Percentiles rank a stretch among this genome's conserved stretches.
These are phyloP conservation scores for Dothistroma pini DNA, from an alignment of 2,329 filamentous ascomycete species.

Conservation along the genomic window DNA sequence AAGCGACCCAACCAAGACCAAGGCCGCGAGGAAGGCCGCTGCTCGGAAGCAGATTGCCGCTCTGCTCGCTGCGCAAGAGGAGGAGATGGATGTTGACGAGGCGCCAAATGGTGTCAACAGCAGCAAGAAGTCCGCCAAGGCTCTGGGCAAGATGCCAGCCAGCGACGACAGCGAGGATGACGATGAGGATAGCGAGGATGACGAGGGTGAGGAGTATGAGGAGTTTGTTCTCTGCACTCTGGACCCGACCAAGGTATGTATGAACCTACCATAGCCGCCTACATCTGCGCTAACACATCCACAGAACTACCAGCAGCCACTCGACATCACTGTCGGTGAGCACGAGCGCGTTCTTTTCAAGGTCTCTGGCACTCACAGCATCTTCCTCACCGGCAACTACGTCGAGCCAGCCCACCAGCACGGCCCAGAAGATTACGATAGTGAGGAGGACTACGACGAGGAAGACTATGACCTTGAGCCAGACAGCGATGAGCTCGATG, in stretches of 20 bases:
- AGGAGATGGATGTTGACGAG: slow-evolving; percentile 71
- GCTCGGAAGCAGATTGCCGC: slow-evolving; percentile 74
- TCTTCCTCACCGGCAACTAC: slow-evolving; percentile 96
- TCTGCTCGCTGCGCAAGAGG: slow-evolving; percentile 58
- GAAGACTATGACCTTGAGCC: slow-evolving; percentile 68
- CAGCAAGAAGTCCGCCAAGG: slow-evolving; percentile 59
- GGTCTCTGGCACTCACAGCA: slow-evolving; percentile 81
- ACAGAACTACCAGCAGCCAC: slow-evolving; percentile 89
- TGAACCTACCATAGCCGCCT: background rate
- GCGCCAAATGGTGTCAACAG: slow-evolving; percentile 61
- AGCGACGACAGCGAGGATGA: slow-evolving; percentile 51
- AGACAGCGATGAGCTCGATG: slow-evolving; percentile 70
- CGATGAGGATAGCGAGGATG: slow-evolving; percentile 52
- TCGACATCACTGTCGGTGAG: slow-evolving; percentile 88
- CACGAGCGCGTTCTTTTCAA: slow-evolving; percentile 90
- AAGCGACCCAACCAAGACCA: slow-evolving; percentile 84
- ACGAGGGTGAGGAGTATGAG: slow-evolving; percentile 67
- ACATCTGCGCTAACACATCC: slow-evolving; percentile 30
- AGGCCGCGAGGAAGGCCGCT: slow-evolving; percentile 77
- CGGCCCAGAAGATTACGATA: slow-evolving; percentile 58
- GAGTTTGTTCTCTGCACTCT: slow-evolving; percentile 95
- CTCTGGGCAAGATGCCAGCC: slow-evolving; percentile 62
- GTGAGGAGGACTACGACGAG: slow-evolving; percentile 56
- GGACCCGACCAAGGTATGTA: slow-evolving; percentile 79
- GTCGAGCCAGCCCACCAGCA: slow-evolving; percentile 66